Conservation (phyloP, 2,329 filamentous ascomycete species). For the Trichoderma atroviride region DNA sequence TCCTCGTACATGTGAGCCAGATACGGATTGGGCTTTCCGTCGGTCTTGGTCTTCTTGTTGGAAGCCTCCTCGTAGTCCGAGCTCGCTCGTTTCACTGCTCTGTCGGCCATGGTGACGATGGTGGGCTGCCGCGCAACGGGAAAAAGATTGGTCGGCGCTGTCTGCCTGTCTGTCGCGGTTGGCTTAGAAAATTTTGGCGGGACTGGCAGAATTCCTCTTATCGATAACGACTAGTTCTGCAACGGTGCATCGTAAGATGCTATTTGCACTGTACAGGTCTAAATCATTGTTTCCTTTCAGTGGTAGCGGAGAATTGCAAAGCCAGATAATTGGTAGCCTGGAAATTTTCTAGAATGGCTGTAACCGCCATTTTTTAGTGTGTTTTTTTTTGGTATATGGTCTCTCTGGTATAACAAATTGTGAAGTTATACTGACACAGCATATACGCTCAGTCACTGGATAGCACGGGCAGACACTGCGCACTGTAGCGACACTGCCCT, state of each 20-base stretch:
- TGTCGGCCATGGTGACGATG: conserved; percentile 45
- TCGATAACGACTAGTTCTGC: conserved; percentile 38
- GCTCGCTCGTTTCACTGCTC: conserved; percentile 49
- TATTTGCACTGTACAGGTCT: not conserved
- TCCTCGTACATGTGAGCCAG: conserved; percentile 79
- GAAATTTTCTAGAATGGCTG: not conserved
- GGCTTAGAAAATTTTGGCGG: conserved; percentile 34
- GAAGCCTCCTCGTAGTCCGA: conserved; percentile 47
- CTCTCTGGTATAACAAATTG: not conserved
- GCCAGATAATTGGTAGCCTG: not conserved
- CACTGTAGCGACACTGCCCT: conserved; percentile 24
- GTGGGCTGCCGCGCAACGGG: conserved; percentile 26
- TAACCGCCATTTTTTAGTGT: not conserved
- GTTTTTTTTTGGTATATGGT: not conserved
- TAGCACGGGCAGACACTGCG: not conserved
- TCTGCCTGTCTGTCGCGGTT: not conserved
- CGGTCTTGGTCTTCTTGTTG: conserved; percentile 50
- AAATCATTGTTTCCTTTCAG: not conserved
- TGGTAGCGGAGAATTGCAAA: not conserved
- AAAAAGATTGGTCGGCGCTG: not conserved
- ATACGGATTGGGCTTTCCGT: conserved; percentile 72
- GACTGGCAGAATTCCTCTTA: conserved; percentile 32
- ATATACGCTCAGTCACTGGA: no score
- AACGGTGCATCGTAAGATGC: not conserved
- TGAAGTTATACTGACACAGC: not conserved